phyloP scores from a whole-genome alignment of 345 rosid species.

The Aquilaria malaccensis region DNA sequence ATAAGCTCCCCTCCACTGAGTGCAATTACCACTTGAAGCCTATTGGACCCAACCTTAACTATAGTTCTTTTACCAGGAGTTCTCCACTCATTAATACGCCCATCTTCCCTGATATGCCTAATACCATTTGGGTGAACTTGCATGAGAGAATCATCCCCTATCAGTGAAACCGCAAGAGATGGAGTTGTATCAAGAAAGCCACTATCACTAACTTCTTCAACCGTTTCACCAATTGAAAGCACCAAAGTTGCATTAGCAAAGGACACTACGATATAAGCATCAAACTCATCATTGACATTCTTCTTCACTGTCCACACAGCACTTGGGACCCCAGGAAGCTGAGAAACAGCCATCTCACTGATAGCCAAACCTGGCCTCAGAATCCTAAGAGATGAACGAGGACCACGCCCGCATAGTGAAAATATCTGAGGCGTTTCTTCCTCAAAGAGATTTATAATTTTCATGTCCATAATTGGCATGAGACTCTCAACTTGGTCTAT shows the following conservation, averaged over 20 bases:
- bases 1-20: constrained; percentile 97
- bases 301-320: constrained; percentile 99
- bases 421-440: constrained; percentile 97
- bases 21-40: constrained; percentile 94
- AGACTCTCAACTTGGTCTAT: constrained; percentile 94
- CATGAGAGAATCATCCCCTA: constrained; percentile 96
- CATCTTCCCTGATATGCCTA: constrained; percentile 95
- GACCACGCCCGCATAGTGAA: constrained; percentile 92
- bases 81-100: constrained; percentile 97
- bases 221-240: constrained; percentile 97
- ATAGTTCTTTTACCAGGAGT: constrained; percentile 99
- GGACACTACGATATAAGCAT: constrained; percentile 96
- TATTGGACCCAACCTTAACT: constrained; percentile 94
- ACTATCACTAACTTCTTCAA: constrained; percentile 95
- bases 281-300: constrained; percentile 83
- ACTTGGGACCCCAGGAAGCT: constrained; percentile 99
- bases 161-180: constrained; percentile 83
- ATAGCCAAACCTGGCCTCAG: constrained; percentile 92
- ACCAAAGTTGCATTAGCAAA: constrained; percentile 94
- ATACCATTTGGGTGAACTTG: constrained; percentile 99
- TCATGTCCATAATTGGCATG: constrained; percentile 99
- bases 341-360: constrained; percentile 97
- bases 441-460: constrained; percentile 80
- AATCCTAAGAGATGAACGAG: constrained; percentile 90
- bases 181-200: constrained; percentile 98